A percentile compares a stretch with the other conserved stretches of the same genome.
phyloP scores from a whole-genome alignment of 2,329 filamentous ascomycete species.

The Exophiala aquamarina region DNA sequence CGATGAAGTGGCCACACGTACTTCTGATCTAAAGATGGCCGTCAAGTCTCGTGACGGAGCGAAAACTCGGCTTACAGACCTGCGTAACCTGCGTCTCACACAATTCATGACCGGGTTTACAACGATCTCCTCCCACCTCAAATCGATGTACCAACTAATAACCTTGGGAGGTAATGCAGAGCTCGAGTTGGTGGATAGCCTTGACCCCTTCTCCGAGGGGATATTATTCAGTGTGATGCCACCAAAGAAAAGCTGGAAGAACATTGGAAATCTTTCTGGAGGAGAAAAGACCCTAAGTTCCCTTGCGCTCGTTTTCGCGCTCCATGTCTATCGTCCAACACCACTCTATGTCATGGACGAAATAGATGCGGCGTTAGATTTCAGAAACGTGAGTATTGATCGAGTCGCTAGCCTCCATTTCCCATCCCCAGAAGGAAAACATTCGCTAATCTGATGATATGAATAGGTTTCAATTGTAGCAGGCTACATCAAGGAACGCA shows the following conservation, averaged over 20 bases:
- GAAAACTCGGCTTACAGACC: slow-evolving; percentile 89
- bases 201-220: slow-evolving; percentile 95
- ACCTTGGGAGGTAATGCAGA: slow-evolving; percentile 99
- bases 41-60: slow-evolving; percentile 77
- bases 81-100: slow-evolving; percentile 84
- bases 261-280: slow-evolving; percentile 92
- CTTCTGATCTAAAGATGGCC: slow-evolving; percentile 78
- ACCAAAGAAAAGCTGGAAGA: slow-evolving; percentile 99
- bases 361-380: slow-evolving; percentile 96
- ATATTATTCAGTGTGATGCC: slow-evolving; percentile 99
- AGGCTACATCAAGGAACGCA: slow-evolving; percentile 98
- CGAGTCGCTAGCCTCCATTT: background rate
- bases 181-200: slow-evolving; percentile 89
- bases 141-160: slow-evolving; percentile 99
- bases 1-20: slow-evolving; percentile 76
- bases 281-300: slow-evolving; percentile 96
- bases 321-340: slow-evolving; percentile 97
- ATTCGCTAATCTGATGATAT: too few species aligned
- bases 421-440: too few species aligned
- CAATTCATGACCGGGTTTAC: slow-evolving; percentile 99
- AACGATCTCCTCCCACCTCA: slow-evolving; percentile 87
- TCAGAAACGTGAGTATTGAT: slow-evolving; percentile 77
- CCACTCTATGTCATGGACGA: slow-evolving; percentile 99
- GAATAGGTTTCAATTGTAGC: slow-evolving; percentile 97
- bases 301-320: slow-evolving; percentile 91